A percentile compares a stretch with the other conserved stretches of the same genome.
Conservation (phyloP, 1,284 basidiomycete genomes). For the Trametes polyzona region DNA sequence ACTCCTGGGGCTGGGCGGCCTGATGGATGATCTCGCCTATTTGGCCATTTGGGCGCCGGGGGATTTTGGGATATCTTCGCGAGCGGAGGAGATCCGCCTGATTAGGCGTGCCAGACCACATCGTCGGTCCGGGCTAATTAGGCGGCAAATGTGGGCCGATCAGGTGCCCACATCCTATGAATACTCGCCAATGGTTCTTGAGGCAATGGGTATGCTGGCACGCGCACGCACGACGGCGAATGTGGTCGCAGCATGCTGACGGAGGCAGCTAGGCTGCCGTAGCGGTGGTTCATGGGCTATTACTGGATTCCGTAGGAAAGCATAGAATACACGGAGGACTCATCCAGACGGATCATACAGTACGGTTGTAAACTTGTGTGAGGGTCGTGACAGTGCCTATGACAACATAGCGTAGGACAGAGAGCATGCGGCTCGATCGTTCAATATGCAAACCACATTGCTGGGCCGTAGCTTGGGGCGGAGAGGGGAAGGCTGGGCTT, state of each 20-base stretch:
- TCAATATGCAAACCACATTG: too few relatives aligned
- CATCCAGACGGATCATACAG: constrained; percentile 22
- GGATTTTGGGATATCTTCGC: too few relatives aligned
- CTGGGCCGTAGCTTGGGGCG: neutral
- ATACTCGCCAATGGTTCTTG: neutral
- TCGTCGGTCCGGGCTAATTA: too few relatives aligned
- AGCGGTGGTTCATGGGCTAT: constrained; percentile 4
- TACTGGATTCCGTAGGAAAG: constrained; percentile 22
- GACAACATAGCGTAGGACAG: neutral
- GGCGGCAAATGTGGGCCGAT: too few relatives aligned
- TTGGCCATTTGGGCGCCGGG: too few relatives aligned
- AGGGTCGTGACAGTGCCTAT: neutral
- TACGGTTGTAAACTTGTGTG: constrained; percentile 6
- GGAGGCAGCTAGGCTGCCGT: neutral
- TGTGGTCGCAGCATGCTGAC: too few relatives aligned
- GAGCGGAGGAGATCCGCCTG: too few relatives aligned
- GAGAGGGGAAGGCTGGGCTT: neutral
- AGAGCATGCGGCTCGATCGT: neutral
- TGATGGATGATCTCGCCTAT: too few relatives aligned
- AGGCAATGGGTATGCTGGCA: neutral
- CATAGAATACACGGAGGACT: constrained; percentile 19
- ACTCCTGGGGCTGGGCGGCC: too few relatives aligned
- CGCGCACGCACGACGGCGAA: too few relatives aligned
- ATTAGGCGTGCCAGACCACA: too few relatives aligned
- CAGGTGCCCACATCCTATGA: constrained; percentile 1